Base-by-base conservation (phyloP, 495 filamentous ascomycete genomes). In the Penicillium canescens region DNA sequence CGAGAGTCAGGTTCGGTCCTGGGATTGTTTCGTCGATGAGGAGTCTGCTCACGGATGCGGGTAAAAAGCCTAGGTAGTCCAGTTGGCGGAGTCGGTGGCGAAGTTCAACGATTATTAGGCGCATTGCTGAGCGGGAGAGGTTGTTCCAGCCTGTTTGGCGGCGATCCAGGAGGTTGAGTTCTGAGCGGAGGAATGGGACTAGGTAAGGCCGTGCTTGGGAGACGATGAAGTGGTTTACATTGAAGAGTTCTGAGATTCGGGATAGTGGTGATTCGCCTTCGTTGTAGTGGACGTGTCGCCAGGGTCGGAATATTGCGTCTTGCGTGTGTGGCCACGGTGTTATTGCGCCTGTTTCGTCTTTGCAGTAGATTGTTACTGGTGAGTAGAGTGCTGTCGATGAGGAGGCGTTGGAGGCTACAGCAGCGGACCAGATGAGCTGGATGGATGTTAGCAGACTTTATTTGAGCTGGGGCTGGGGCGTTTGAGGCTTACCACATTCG, bases 141-240 rank as follows among this genome's bases (percentile, higher is more conserved):
- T 81, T 82, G 33, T 75, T 79, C 6, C 76, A 80, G 63, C 81
- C 79, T 46, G 80, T 80, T 28, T 86, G 81, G 26, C 82, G 77
- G 33, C 80, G 77, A 36, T 86, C 82, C 3, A 90, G 85, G 24
- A 90, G 86, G 63, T 91, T 86, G 67, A 91, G 83, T 55, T 96
- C 90, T 36, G 83, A 85, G 31, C 86, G 84, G 3, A 96, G 75
- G 62, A 96, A 96, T 2, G 93, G 93, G 57, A 96, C 87, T 33
- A 97, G 86, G 59, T 96, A 95, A 3, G 93, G 93, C 57, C 96
- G 92, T 46, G 94, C 90, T 69, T 97, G 93, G 1, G 92, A 96
- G 52, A 96, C 90, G 61, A 98, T 95, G 72, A 96, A 96, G 69
- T 96, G 92, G 68, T 96, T 98, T 62, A 96, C 92, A 66, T 96